Percentiles rank a stretch among this genome's conserved stretches.
Conservation (phyloP, 2,329 filamentous ascomycete species). For the Aulographum hederae region DNA sequence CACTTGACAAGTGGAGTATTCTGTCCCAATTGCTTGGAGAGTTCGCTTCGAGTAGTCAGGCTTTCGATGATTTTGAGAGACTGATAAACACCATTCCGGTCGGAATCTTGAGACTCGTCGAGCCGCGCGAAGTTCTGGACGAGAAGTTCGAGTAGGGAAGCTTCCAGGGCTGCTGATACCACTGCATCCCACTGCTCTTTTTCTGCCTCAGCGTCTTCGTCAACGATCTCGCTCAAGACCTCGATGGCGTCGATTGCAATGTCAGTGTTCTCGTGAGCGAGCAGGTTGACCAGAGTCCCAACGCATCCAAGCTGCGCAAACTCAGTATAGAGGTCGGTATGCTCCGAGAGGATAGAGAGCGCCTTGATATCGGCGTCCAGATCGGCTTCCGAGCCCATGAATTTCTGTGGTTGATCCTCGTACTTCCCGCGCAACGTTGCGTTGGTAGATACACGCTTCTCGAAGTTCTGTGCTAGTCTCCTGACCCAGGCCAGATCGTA, state of each 20-base stretch:
- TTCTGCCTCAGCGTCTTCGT: conserved; percentile 74
- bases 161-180: conserved; percentile 41
- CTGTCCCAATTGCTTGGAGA: conserved; percentile 54
- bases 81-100: conserved; percentile 75
- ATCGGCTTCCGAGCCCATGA: conserved; percentile 75
- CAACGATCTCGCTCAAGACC: conserved; percentile 76
- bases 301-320: conserved; percentile 60
- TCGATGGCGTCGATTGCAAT: conserved; percentile 85
- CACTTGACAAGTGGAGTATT: conserved; percentile 54
- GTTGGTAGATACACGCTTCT: conserved; percentile 82
- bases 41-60: conserved; percentile 50
- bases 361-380: conserved; percentile 76
- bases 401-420: conserved; percentile 60
- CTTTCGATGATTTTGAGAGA: conserved; percentile 70
- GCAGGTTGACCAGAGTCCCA: conserved; percentile 55
- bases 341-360: conserved; percentile 71
- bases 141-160: conserved; percentile 56
- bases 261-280: conserved; percentile 93
- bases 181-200: conserved; percentile 66
- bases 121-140: conserved; percentile 64
- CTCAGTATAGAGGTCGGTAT: conserved; percentile 65
- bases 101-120: conserved; percentile 52
- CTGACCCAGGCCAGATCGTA: conserved; percentile 74
- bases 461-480: conserved; percentile 64
- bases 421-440: conserved; percentile 74